Evolutionary conservation across 2,329 filamentous ascomycete species (phyloP).

Genomic region (Aspergillus sp.): DNA sequence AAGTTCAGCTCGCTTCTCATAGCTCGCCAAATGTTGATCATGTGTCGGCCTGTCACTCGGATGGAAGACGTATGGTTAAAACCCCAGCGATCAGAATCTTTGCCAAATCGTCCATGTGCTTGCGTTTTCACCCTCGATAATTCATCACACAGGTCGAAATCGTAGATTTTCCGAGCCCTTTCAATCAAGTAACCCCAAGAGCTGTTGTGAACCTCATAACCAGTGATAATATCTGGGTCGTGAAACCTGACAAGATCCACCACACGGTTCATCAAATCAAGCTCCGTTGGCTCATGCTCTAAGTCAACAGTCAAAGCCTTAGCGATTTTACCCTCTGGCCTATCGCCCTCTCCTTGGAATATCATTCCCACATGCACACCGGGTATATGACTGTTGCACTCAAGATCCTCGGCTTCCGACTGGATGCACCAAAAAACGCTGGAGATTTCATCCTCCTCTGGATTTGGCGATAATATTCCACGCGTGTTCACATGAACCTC

Average conservation of each 20-base stretch:
- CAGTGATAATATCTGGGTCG: conserved; percentile 90
- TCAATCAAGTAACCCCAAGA: conserved; percentile 98
- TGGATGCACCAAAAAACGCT: conserved; percentile 89
- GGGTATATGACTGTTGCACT: conserved; percentile 46
- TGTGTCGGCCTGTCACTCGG: conserved; percentile 85
- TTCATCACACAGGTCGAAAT: conserved; percentile 86
- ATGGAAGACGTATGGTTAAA: conserved; percentile 92
- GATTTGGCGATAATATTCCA: conserved; percentile 76
- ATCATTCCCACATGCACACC: conserved; percentile 65
- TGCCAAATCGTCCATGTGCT: conserved; percentile 77
- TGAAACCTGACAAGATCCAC: conserved; percentile 77
- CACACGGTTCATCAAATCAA: conserved; percentile 79
- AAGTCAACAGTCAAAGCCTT: conserved; percentile 61
- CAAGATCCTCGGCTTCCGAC: conserved; percentile 60
- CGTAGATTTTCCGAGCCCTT: conserved; percentile 77
- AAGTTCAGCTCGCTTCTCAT: conserved; percentile 92
- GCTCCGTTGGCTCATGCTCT: conserved; percentile 70
- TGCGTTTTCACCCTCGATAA: conserved; percentile 83
- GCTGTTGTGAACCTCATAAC: conserved; percentile 87
- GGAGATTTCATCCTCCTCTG: conserved; percentile 81
- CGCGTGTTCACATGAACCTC: conserved; percentile 89
- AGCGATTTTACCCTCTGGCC: conserved; percentile 56
- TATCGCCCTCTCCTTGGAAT: conserved; percentile 60
- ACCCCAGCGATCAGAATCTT: conserved; percentile 84
- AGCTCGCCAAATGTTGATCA: conserved; percentile 95